Evolutionary conservation across 768 basidiomycete genomes (phyloP), one percentile per base, ranked within the genome.

Genomic region (Sporobolomyces phaffii): DNA sequence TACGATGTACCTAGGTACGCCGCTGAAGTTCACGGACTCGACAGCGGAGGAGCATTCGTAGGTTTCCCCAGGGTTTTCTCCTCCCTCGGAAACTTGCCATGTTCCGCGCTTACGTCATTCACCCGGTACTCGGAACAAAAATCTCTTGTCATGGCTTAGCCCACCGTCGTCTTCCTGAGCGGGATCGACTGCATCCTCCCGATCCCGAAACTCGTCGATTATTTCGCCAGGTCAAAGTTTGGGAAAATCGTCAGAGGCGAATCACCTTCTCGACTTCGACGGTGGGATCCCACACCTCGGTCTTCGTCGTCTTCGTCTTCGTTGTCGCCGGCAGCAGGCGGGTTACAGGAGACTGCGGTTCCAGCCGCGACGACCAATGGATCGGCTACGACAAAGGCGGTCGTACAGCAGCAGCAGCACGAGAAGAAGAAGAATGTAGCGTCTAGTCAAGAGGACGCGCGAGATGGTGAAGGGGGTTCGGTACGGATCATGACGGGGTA

Each of bases 171-270:
- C 26, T 67, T 64, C 53, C 29, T 45, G 24, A 41, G 62, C n/a
- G 62, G 34, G 5, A 28, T 44, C 6, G 69, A 71, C 53, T 71
- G 69, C 58, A 67, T 71, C 53, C 36, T 64, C 14, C 62, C 69
- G 17, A 28, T 67, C 28, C 29, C 33, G 41, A 66, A 64, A 38
- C 38, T 64, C 22, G 3, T 20, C 14, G 20, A 22, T 1, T 66
- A 66, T 29, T 60, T 71, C 18, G 33, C 20, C n/a, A 41, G 22
- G 40, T 31, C 56, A 14, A 33, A 34, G 26, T 58, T 58, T 29
- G 56, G 56, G 14, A 44, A 44, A 14, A 58, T 58, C 31, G 41
- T 44, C 9, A 5, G 45, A 33, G 56, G 56, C 20, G 18, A 28
- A 17, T 11, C 29, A 47, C 50, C 31, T 63, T 65, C 59, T 59